phyloP scores from a whole-genome alignment of 116 monocot genomes.

The Papilionanthe hybrid region DNA sequence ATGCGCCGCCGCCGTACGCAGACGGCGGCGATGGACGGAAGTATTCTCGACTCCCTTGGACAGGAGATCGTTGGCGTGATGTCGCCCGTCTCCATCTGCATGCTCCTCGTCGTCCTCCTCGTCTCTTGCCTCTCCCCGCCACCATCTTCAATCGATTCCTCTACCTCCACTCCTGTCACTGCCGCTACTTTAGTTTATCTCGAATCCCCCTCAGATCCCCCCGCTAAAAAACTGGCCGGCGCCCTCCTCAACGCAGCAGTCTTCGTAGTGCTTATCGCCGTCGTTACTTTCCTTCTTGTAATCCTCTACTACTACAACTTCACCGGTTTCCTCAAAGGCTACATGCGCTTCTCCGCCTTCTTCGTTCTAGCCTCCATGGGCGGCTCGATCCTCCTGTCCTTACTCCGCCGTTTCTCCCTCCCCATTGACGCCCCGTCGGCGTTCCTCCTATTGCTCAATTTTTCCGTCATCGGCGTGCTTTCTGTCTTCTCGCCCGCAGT shows the following conservation, averaged over 20 bases:
- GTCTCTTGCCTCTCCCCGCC: constrained; percentile 55
- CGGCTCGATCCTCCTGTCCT: constrained; percentile 59
- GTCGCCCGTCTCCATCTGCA: constrained; percentile 93
- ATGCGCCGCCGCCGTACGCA: not conserved
- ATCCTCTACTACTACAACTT: constrained; percentile 90
- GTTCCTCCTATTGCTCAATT: constrained; percentile 62
- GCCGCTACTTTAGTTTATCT: constrained; percentile 81
- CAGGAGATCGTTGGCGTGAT: constrained; percentile 75
- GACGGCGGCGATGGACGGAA: constrained; percentile 6
- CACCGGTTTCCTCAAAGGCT: constrained; percentile 65
- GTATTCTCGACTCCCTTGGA: constrained; percentile 63
- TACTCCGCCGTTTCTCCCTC: constrained; percentile 46
- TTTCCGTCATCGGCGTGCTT: constrained; percentile 57
- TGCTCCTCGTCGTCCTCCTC: constrained; percentile 90
- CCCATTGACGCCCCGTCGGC: constrained; percentile 61
- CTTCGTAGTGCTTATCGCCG: constrained; percentile 70
- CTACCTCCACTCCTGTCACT: constrained; percentile 34
- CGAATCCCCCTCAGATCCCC: constrained; percentile 65
- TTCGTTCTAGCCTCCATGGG: constrained; percentile 92
- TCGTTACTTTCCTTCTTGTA: constrained; percentile 69
- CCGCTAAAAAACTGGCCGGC: constrained; percentile 59
- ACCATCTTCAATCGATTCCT: constrained; percentile 8
- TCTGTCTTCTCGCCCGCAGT: constrained; percentile 51
- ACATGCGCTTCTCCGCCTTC: constrained; percentile 92
- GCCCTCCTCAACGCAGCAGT: constrained; percentile 73